A percentile compares a stretch with the other conserved stretches of the same genome.
Evolutionary conservation across 2,329 filamentous ascomycete species (phyloP).

Genomic region (Scedosporium apiospermum): DNA sequence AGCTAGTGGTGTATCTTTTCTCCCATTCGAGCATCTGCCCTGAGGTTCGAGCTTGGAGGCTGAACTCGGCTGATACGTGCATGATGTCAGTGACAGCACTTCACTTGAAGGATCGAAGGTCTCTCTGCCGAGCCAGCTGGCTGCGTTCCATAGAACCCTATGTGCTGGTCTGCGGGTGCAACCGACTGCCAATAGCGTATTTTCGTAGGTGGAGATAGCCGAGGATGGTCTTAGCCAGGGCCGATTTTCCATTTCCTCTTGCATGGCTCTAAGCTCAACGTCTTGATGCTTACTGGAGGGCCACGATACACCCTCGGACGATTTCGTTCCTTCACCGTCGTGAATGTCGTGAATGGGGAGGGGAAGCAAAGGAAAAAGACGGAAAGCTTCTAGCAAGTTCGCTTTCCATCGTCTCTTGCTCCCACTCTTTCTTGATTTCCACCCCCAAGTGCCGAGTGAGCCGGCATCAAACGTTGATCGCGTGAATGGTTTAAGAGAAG

Average conservation of each 20-base stretch:
- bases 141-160: neutral
- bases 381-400: neutral
- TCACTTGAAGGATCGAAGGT: neutral
- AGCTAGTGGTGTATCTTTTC: neutral
- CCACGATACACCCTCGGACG: neutral
- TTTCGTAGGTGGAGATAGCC: neutral
- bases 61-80: neutral
- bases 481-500: neutral
- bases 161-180: neutral
- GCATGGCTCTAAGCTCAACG: neutral
- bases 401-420: neutral
- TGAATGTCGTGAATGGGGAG: neutral
- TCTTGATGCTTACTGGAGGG: neutral
- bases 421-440: neutral
- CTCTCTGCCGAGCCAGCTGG: neutral
- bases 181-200: neutral
- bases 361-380: neutral
- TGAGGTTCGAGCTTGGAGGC: neutral
- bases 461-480: neutral
- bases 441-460: neutral
- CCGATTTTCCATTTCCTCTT: neutral
- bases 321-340: neutral
- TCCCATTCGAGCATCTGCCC: neutral
- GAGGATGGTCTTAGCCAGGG: neutral
- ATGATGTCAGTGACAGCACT: neutral